Percentiles rank a stretch among this genome's conserved stretches.
These are phyloP conservation scores for Ascochyta pisi DNA, from an alignment of 2,329 filamentous ascomycete species.

Conservation along the genomic window DNA sequence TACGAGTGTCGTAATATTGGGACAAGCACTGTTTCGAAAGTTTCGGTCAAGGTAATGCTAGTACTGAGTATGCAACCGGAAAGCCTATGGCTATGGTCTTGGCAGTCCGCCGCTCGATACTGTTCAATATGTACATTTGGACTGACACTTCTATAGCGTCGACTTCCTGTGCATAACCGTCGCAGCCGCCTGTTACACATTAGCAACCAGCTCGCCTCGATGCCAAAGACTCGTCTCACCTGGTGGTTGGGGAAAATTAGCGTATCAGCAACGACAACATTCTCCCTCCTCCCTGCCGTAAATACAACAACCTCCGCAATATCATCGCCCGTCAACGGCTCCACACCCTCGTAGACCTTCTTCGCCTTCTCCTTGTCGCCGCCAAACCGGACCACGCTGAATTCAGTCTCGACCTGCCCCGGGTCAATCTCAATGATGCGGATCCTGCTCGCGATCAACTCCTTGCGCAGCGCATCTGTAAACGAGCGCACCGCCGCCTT, in stretches of 20 bases:
- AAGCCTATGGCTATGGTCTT: neutral
- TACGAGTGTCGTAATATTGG: too few relatives aligned
- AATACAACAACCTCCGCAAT: constrained; percentile 93
- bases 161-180: constrained; percentile 47
- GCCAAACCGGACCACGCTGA: constrained; percentile 85
- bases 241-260: constrained; percentile 90
- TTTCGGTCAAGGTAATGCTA: neutral
- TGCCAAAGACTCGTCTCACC: constrained; percentile 59
- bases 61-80: neutral
- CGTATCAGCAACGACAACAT: constrained; percentile 88
- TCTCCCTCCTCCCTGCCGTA: constrained; percentile 80
- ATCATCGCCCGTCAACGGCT: constrained; percentile 87
- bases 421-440: constrained; percentile 89
- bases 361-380: constrained; percentile 90
- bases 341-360: constrained; percentile 75
- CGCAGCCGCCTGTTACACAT: constrained; percentile 41
- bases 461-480: constrained; percentile 80
- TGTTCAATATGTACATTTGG: neutral
- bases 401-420: constrained; percentile 93
- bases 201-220: constrained; percentile 11
- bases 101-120: neutral
- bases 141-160: neutral
- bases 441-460: constrained; percentile 81
- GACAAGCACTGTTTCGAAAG: too few relatives aligned
- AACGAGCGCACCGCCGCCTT: constrained; percentile 89